These are phyloP conservation scores for Xanthoconium purpureum DNA, from an alignment of 768 basidiomycete species.

Conservation along the genomic window DNA sequence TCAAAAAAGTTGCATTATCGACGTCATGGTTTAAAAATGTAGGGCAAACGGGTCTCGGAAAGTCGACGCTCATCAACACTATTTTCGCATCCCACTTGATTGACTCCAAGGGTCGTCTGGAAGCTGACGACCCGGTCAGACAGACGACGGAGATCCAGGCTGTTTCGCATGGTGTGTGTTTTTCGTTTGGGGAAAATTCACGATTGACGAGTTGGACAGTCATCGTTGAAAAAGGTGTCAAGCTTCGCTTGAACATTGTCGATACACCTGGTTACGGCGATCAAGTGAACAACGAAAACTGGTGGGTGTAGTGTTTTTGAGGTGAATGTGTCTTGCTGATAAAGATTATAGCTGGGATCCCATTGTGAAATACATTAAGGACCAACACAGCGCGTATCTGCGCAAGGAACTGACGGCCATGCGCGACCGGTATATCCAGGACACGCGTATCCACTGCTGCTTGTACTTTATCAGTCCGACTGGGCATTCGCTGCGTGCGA, in stretches of 20 bases:
- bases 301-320: constrained; percentile 48
- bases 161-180: constrained; percentile 79
- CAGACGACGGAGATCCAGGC: constrained; percentile 98
- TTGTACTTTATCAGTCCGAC: constrained; percentile 99
- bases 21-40: background rate
- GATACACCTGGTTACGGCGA: constrained; percentile 99
- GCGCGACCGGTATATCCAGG: constrained; percentile 97
- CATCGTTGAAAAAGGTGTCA: constrained; percentile 94
- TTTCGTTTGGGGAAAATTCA: background rate
- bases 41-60: constrained; percentile 98
- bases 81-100: constrained; percentile 98
- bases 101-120: constrained; percentile 92
- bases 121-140: constrained; percentile 83
- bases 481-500: constrained; percentile 93
- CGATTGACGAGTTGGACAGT: constrained; percentile 44
- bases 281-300: constrained; percentile 98
- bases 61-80: constrained; percentile 98
- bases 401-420: constrained; percentile 98
- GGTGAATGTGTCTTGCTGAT: constrained; percentile 2
- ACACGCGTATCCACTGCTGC: constrained; percentile 98
- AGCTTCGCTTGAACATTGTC: constrained; percentile 92
- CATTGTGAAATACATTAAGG: constrained; percentile 98
- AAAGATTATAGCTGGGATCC: constrained; percentile 83
- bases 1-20: background rate
- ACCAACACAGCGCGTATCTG: constrained; percentile 97